These are phyloP conservation scores for Cymbidium sinense DNA, from an alignment of 106 monocot species.

Conservation along the genomic window DNA sequence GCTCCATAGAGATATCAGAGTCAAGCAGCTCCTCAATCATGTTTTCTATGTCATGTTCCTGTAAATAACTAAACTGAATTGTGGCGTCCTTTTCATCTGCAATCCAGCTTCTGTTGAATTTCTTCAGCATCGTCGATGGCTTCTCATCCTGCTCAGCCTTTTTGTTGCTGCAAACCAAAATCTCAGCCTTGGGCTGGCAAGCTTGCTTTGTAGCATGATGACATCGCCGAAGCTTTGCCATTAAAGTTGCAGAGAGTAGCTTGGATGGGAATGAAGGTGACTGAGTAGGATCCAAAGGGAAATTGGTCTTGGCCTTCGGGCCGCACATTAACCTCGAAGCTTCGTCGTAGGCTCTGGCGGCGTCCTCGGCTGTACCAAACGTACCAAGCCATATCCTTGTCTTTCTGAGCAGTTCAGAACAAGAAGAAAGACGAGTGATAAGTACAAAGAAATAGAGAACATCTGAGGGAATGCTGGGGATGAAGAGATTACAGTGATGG, in stretches of 20 bases:
- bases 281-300: slow-evolving; percentile 26
- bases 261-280: slow-evolving; percentile 17
- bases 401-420: slow-evolving; percentile 49
- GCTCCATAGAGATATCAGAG: not conserved
- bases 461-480: not conserved
- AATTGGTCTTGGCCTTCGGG: slow-evolving; percentile 53
- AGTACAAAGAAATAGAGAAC: not conserved
- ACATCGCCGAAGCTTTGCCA: slow-evolving; percentile 38
- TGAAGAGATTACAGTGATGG: slow-evolving; percentile 46
- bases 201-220: slow-evolving; percentile 5
- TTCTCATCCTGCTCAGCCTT: no score
- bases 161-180: not conserved
- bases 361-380: slow-evolving; percentile 81
- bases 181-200: not conserved
- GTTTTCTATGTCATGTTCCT: slow-evolving; percentile 59
- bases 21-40: slow-evolving; percentile 73
- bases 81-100: not conserved
- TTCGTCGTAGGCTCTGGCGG: slow-evolving; percentile 80
- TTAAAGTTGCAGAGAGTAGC: slow-evolving; percentile 50
- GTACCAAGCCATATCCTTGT: slow-evolving; percentile 84
- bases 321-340: slow-evolving; percentile 75
- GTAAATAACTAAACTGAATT: no score
- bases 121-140: no score
- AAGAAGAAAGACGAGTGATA: not conserved
- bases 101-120: not conserved